Evolutionary conservation across 441 rosid genomes (phyloP), one percentile per base, ranked within the genome.

Genomic region (Eutrema salsugineum): DNA sequence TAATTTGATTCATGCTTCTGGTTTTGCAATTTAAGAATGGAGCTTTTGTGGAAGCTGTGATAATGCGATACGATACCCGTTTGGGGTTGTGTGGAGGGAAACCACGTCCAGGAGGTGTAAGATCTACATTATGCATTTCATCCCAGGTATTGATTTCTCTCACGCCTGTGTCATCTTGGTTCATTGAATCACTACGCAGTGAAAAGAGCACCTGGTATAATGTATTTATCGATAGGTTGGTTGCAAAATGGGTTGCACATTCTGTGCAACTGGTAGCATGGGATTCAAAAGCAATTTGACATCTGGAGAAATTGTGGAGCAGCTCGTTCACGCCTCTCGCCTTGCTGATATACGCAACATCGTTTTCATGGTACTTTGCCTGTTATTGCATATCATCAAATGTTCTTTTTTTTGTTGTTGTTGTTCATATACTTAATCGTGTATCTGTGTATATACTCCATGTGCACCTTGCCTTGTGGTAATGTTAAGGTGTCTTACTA

Each of bases 211-310:
- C 54, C 61, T 59, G 24, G 35, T 38, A 6, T 19, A 3, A 51
- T n/a, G 47, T 48, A n/a, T 65, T 75, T 39, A 32, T 40, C 63
- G 12, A 46, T 66, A 95, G 99, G 97, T 95, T 82, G 99, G 99
- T 66, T 92, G 99, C 81, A 95, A 95, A 79, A 95, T 92, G 99
- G 96, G 98, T 30, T 95, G 99, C 83, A 95, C 77, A 35, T 95
- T 95, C 77, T 95, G 99, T 82, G 99, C 99, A 8, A 92, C 98
- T 11, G 99, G 99, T 83, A 91, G 84, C 42, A 95, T 95, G 98
- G 98, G 96, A 22, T 91, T 95, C 71, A 89, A 92, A 77, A 89
- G 76, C 82, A 91, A 95, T 79, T 77, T 92, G 22, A 81, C 97
- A 4, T 82, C 96, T 0, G 97, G 99, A 71, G 99, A 94, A 82